These are phyloP conservation scores for Lactifluus echinatus DNA, from an alignment of 768 basidiomycete species.

Conservation along the genomic window DNA sequence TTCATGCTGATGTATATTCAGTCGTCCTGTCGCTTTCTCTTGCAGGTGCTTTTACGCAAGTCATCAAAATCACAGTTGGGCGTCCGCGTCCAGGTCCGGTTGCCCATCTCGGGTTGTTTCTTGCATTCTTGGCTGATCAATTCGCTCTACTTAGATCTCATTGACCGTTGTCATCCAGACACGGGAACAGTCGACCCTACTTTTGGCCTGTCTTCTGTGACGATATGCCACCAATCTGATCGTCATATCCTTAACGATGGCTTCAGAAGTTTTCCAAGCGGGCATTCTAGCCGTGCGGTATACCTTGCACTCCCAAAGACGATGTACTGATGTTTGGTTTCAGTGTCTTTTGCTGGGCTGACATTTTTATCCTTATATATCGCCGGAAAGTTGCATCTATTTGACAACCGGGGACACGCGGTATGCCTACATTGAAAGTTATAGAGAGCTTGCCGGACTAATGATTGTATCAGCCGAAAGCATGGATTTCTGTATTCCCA, in stretches of 20 bases:
- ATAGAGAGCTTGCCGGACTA: background rate
- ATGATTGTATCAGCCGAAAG: constrained; percentile 37
- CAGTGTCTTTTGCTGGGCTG: constrained; percentile 89
- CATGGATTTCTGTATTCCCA: constrained; percentile 77
- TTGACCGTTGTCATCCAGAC: constrained; percentile 64
- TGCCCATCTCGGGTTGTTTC: background rate
- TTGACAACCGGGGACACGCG: constrained; percentile 69
- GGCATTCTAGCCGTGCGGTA: constrained; percentile 75
- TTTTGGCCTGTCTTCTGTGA: constrained; percentile 65
- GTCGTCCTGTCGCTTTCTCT: constrained; percentile 68
- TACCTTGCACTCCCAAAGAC: background rate
- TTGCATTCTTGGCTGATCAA: background rate
- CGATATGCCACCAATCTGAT: constrained; percentile 73
- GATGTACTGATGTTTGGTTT: background rate
- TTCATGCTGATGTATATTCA: constrained; percentile 22
- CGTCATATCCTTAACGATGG: constrained; percentile 59
- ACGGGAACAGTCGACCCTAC: constrained; percentile 54
- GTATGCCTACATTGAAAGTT: constrained; percentile 31
- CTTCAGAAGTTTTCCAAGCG: constrained; percentile 88
- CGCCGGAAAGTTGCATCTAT: constrained; percentile 88
- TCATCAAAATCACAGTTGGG: constrained; percentile 81
- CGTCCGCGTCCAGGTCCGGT: constrained; percentile 72
- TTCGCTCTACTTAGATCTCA: constrained; percentile 37
- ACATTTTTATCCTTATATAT: constrained; percentile 84
- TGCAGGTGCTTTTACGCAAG: constrained; percentile 76